Evolutionary conservation across 176 grass and related monocot genomes (phyloP).

Genomic region (Raddia distichophylla): DNA sequence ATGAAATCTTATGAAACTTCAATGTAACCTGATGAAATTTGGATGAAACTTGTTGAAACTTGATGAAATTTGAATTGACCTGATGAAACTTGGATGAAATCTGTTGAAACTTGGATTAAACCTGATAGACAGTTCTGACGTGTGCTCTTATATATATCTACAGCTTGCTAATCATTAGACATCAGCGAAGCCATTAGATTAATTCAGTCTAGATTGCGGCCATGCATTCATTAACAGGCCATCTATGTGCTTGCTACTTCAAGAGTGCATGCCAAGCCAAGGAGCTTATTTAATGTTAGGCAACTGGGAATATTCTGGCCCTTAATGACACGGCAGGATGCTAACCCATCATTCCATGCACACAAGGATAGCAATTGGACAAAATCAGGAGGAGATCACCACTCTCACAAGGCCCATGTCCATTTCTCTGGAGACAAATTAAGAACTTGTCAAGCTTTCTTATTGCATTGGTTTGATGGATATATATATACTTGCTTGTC

Average conservation of each 20-base stretch:
- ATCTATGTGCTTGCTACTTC: background rate
- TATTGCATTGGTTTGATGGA: no score
- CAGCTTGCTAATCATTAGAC: background rate
- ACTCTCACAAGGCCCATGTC: background rate
- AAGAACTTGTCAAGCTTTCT: background rate
- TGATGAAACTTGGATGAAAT: no score
- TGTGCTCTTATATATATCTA: background rate
- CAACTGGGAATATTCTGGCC: constrained; percentile 25
- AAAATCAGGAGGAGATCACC: constrained; percentile 40
- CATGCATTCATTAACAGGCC: constrained; percentile 2
- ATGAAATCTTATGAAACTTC: no score
- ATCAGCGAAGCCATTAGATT: background rate
- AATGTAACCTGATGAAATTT: no score
- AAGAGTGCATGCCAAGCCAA: constrained; percentile 14
- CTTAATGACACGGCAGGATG: constrained; percentile 3
- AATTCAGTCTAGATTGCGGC: background rate
- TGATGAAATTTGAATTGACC: no score
- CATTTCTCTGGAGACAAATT: constrained; percentile 36
- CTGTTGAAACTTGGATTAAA: no score
- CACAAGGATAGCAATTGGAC: constrained; percentile 15
- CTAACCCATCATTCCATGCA: constrained; percentile 43
- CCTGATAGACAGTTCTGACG: no score
- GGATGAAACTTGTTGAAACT: no score
- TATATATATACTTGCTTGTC: background rate
- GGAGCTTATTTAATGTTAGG: background rate